Evolutionary conservation across 2,329 filamentous ascomycete genomes (phyloP).

Genomic region (Parascedosporium putredinis): DNA sequence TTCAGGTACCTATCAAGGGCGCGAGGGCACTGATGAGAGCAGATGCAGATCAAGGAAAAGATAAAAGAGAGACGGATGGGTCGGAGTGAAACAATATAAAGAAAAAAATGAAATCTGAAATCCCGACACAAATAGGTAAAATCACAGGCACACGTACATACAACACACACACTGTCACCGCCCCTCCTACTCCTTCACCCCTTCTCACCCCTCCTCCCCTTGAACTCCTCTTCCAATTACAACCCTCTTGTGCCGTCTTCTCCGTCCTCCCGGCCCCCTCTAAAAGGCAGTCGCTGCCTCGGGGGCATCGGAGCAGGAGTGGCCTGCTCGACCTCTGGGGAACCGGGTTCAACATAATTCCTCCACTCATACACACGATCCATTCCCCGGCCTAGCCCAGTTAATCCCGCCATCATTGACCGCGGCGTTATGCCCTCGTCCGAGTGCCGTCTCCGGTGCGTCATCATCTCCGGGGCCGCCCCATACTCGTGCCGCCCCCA

Average conservation of each 20-base stretch:
- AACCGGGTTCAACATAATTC: constrained; percentile 5
- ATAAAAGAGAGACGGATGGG: not conserved
- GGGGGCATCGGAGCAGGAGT: not conserved
- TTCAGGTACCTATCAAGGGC: too few species aligned
- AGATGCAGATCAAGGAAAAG: not conserved
- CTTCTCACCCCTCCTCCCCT: too few species aligned
- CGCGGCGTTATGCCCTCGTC: not conserved
- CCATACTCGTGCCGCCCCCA: constrained; percentile 7
- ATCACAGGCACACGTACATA: too few species aligned
- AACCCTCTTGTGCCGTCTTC: too few species aligned
- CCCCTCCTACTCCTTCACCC: too few species aligned
- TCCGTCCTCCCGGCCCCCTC: too few species aligned
- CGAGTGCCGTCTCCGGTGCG: not conserved
- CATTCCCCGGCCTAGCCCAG: constrained; percentile 4
- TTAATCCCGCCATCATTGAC: constrained; percentile 7
- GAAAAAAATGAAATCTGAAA: not conserved
- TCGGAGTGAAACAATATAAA: not conserved
- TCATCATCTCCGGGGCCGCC: not conserved
- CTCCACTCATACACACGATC: constrained; percentile 7
- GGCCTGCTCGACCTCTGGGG: not conserved
- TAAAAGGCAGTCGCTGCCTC: too few species aligned
- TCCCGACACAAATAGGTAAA: too few species aligned
- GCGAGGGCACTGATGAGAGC: too few species aligned
- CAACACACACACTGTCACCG: too few species aligned
- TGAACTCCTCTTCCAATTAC: too few species aligned